phyloP scores from a whole-genome alignment of 1,284 basidiomycete genomes.

The Trichosporon sp. region DNA sequence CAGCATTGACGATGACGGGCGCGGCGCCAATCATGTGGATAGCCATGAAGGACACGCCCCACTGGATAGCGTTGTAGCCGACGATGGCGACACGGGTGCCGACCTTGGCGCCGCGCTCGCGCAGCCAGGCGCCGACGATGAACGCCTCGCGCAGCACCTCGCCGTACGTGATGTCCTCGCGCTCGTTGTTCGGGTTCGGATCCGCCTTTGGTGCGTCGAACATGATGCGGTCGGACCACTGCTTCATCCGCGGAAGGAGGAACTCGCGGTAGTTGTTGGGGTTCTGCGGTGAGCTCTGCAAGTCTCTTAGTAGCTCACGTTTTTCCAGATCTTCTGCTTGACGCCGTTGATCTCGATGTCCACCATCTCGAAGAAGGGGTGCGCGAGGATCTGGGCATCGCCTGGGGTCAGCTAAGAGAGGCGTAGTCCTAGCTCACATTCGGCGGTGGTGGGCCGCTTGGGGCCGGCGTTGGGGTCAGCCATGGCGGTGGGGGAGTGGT shows the following conservation, averaged over 20 bases:
- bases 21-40: slow-evolving; percentile 49
- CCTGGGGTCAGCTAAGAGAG: slow-evolving; percentile 25
- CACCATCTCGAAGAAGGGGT: slow-evolving; percentile 49
- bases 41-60: slow-evolving; percentile 45
- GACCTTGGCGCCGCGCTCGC: slow-evolving; percentile 35
- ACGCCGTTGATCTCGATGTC: slow-evolving; percentile 36
- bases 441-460: slow-evolving; percentile 19
- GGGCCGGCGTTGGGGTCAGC: not conserved
- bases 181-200: slow-evolving; percentile 10
- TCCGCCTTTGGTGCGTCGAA: slow-evolving; percentile 39
- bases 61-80: slow-evolving; percentile 42
- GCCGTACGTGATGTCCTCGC: slow-evolving; percentile 39
- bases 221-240: slow-evolving; percentile 40
- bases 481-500: not conserved
- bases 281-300: slow-evolving; percentile 31
- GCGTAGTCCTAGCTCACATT: slow-evolving; percentile 5
- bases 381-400: slow-evolving; percentile 42
- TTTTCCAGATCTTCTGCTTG: slow-evolving; percentile 44
- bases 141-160: slow-evolving; percentile 36
- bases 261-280: slow-evolving; percentile 44
- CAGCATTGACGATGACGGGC: slow-evolving; percentile 46
- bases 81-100: slow-evolving; percentile 46
- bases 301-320: slow-evolving; percentile 34
- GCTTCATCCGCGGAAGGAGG: slow-evolving; percentile 35
- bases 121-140: slow-evolving; percentile 44